These are phyloP conservation scores for Aspergillus costaricaensis DNA, from an alignment of 2,329 filamentous ascomycete species.

Conservation along the genomic window DNA sequence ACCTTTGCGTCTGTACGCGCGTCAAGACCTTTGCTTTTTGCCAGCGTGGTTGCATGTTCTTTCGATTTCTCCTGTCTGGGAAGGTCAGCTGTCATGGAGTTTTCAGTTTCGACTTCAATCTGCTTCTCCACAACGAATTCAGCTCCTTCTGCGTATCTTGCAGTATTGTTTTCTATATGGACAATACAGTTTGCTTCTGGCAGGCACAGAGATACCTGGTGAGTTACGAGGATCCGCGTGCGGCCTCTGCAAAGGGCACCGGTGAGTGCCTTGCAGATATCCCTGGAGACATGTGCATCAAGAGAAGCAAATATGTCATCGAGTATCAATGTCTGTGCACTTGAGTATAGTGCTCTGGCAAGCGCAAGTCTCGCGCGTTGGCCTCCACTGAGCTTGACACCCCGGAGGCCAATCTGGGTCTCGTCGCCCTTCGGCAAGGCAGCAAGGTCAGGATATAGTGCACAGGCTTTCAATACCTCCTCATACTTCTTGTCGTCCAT, in stretches of 20 bases:
- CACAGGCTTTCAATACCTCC: neutral
- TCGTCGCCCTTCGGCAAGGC: neutral
- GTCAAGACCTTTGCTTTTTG: neutral
- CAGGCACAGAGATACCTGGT: neutral
- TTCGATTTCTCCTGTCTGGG: neutral
- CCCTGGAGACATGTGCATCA: neutral
- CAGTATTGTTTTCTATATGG: neutral
- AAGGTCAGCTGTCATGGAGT: neutral
- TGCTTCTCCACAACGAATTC: neutral
- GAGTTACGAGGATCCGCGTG: neutral
- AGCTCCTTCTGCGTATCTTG: neutral
- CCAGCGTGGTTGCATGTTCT: neutral
- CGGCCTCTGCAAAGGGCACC: neutral
- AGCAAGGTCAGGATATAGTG: neutral
- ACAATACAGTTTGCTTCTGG: neutral
- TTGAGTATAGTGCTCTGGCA: neutral
- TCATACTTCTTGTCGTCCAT: neutral
- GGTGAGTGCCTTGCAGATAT: neutral
- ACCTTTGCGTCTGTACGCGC: neutral
- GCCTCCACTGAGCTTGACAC: constrained; percentile 3
- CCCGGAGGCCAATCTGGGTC: neutral
- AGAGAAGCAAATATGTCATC: neutral
- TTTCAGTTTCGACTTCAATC: neutral
- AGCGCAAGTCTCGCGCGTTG: neutral
- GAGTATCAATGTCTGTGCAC: neutral